Percentiles rank a stretch among this genome's conserved stretches.
Evolutionary conservation across 805 yeast genomes (phyloP).

Genomic region (Starmerella cellae): DNA sequence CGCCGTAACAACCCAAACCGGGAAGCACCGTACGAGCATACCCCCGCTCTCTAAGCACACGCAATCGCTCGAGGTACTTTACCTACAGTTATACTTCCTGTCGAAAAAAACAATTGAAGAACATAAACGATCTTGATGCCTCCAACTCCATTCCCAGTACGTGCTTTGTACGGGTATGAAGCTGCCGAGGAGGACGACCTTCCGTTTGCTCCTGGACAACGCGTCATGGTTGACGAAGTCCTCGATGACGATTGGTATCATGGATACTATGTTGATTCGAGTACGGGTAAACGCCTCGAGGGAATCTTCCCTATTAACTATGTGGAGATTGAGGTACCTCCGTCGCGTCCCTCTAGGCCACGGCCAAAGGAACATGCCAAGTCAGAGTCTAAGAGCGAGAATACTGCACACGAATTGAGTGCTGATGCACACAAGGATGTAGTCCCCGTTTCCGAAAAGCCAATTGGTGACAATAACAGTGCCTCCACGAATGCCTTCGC

Average conservation of each 20-base stretch:
- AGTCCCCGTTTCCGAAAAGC: not conserved
- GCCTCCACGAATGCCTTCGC: not conserved
- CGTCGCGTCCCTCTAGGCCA: slow-evolving; percentile 12
- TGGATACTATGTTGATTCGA: slow-evolving; percentile 44
- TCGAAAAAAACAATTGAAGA: no score
- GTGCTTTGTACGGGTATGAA: slow-evolving; percentile 52
- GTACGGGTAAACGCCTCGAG: slow-evolving; percentile 31
- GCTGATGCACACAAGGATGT: not conserved
- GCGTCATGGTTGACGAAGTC: slow-evolving; percentile 58
- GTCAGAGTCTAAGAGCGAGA: not conserved
- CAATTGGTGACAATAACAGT: not conserved
- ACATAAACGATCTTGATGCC: no score
- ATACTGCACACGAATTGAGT: not conserved
- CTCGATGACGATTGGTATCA: slow-evolving; percentile 90
- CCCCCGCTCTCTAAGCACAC: no score
- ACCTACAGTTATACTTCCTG: no score
- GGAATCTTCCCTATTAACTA: slow-evolving; percentile 87
- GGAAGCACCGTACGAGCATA: no score
- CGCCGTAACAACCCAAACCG: no score
- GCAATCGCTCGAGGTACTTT: no score
- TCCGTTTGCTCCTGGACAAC: slow-evolving; percentile 51
- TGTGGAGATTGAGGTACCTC: slow-evolving; percentile 37
- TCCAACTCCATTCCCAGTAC: slow-evolving; percentile 47
- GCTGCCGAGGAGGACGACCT: slow-evolving; percentile 77
- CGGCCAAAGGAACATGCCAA: not conserved